phyloP scores from a whole-genome alignment of 1,139 yeast genomes.

The Debaryomycetaceae sp. region DNA sequence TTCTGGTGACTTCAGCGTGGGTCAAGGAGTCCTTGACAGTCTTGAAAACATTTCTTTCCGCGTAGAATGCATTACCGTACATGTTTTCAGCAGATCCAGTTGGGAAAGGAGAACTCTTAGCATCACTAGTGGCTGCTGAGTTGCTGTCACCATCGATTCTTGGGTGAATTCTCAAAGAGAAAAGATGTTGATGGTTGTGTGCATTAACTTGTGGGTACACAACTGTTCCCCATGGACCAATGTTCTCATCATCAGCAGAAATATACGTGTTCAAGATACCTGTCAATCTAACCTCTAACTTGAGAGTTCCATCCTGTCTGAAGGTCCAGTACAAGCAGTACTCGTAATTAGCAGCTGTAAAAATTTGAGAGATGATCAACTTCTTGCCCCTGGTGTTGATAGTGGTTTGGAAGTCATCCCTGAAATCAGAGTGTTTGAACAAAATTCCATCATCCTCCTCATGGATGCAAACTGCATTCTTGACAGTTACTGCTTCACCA shows the following conservation, averaged over 20 bases:
- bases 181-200: constrained; percentile 82
- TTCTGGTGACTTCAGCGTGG: constrained; percentile 59
- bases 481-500: constrained; percentile 68
- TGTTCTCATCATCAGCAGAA: constrained; percentile 59
- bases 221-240: constrained; percentile 75
- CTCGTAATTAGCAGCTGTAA: constrained; percentile 84
- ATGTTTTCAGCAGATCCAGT: constrained; percentile 64
- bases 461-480: constrained; percentile 78
- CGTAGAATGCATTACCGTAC: constrained; percentile 71
- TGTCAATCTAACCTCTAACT: constrained; percentile 72
- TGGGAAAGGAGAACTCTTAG: constrained; percentile 54
- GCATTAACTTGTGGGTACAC: constrained; percentile 82
- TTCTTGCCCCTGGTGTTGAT: constrained; percentile 73
- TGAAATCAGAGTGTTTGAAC: constrained; percentile 78
- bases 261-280: constrained; percentile 75
- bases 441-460: constrained; percentile 81
- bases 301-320: constrained; percentile 80
- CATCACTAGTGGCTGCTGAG: constrained; percentile 71
- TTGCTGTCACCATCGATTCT: constrained; percentile 77
- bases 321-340: constrained; percentile 80
- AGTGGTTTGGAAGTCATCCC: constrained; percentile 75
- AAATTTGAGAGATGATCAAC: constrained; percentile 72
- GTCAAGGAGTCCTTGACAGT: constrained; percentile 68
- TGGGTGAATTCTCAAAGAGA: constrained; percentile 76
- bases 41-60: constrained; percentile 61